A percentile compares a stretch with the other conserved stretches of the same genome.
phyloP scores from a whole-genome alignment of 208 protist genomes.

The Leishmania aethiopica region DNA sequence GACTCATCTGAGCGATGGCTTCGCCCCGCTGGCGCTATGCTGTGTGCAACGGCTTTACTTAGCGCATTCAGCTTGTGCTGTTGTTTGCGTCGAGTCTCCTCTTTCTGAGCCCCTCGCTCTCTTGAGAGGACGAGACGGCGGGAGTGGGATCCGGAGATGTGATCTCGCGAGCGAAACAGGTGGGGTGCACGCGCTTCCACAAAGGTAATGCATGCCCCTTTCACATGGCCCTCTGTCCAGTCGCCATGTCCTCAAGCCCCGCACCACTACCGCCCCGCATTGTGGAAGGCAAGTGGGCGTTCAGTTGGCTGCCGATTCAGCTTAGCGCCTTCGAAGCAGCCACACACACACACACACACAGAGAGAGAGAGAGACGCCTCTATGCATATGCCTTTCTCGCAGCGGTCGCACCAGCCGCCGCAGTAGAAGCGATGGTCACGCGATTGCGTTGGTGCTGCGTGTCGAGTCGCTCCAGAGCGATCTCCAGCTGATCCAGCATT shows the following conservation, averaged over 20 bases:
- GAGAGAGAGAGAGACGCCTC: not conserved
- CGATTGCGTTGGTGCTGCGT: conserved; percentile 13
- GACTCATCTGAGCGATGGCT: not conserved
- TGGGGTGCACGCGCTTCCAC: not conserved
- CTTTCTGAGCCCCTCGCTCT: not conserved
- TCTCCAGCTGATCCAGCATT: conserved; percentile 30
- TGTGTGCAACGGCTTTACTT: not conserved
- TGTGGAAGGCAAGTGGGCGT: not conserved
- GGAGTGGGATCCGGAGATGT: not conserved
- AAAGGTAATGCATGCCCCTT: not conserved
- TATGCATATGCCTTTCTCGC: not conserved
- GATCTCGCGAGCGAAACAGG: not conserved
- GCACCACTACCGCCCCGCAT: not conserved
- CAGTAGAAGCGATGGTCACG: not conserved
- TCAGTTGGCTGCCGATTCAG: not conserved
- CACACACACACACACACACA: not conserved
- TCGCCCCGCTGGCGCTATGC: not conserved
- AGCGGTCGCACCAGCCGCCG: not conserved
- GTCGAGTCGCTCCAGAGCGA: conserved; percentile 21
- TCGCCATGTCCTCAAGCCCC: not conserved
- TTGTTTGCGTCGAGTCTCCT: not conserved
- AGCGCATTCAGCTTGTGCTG: not conserved
- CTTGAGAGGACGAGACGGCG: not conserved
- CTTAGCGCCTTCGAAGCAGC: not conserved
- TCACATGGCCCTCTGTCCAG: not conserved